Conservation (phyloP, 192 early-diverging fungal genomes). For the Lunasporangiospora selenospora region DNA sequence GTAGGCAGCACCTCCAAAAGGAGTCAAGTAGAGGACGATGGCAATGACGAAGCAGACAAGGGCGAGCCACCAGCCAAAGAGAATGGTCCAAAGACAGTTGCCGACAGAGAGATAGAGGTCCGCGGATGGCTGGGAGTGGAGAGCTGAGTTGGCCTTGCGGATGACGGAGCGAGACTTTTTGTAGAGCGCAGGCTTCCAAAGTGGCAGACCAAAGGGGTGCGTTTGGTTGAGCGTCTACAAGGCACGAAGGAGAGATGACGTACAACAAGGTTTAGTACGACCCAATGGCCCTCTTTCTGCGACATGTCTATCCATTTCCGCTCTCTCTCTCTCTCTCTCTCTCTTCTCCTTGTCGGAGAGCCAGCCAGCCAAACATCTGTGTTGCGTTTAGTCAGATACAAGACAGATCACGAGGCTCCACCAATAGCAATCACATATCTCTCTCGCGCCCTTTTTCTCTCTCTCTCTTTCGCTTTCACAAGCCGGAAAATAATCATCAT, state of each 20-base stretch:
- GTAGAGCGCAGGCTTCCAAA: constrained; percentile 98
- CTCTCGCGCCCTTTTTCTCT: no score
- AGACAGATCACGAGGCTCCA: no score
- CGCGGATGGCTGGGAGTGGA: constrained; percentile 77
- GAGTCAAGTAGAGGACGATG: constrained; percentile 61
- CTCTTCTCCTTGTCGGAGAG: no score
- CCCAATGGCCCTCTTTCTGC: no score
- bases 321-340: no score
- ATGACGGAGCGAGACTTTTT: constrained; percentile 92
- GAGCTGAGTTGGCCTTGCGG: constrained; percentile 78
- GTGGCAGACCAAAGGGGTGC: constrained; percentile 94
- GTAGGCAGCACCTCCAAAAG: constrained; percentile 62
- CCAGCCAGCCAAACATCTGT: no score
- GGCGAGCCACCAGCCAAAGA: constrained; percentile 93
- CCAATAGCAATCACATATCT: no score
- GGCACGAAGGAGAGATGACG: background rate
- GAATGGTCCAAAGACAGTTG: constrained; percentile 86
- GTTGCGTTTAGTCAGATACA: no score
- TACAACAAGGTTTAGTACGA: no score
- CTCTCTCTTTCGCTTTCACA: no score
- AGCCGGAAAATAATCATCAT: no score
- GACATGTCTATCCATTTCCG: no score
- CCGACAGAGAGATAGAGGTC: constrained; percentile 81
- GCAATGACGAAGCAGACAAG: constrained; percentile 71
- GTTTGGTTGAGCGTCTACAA: constrained; percentile 75